Conservation (phyloP, 2,329 filamentous ascomycete genomes). For the Aspergillus novoparasiticus region DNA sequence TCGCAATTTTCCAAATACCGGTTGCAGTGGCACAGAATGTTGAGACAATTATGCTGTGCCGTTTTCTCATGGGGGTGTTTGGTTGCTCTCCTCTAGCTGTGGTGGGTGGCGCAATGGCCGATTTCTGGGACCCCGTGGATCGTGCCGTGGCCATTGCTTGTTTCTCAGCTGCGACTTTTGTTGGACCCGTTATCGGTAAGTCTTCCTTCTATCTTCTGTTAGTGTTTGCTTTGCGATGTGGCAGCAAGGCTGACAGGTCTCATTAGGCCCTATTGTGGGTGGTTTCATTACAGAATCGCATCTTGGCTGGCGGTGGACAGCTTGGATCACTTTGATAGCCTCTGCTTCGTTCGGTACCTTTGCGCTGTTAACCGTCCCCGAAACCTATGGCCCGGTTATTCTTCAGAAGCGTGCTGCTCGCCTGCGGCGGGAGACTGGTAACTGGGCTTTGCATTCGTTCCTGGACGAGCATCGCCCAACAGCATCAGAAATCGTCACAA, state of each 20-base stretch:
- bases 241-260: neutral
- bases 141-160: slow-evolving; percentile 49
- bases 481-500: slow-evolving; percentile 41
- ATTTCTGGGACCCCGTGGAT: slow-evolving; percentile 53
- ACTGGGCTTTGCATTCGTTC: slow-evolving; percentile 49
- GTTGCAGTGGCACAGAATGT: slow-evolving; percentile 58
- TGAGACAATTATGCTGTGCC: slow-evolving; percentile 56
- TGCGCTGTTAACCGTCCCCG: slow-evolving; percentile 52
- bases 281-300: slow-evolving; percentile 52
- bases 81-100: slow-evolving; percentile 55
- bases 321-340: slow-evolving; percentile 58
- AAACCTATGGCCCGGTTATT: slow-evolving; percentile 55
- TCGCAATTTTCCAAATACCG: slow-evolving; percentile 58
- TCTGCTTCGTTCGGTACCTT: slow-evolving; percentile 45
- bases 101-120: slow-evolving; percentile 51
- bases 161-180: slow-evolving; percentile 52
- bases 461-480: slow-evolving; percentile 47
- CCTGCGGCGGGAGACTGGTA: slow-evolving; percentile 51
- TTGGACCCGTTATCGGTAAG: slow-evolving; percentile 49
- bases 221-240: neutral
- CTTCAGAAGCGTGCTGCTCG: slow-evolving; percentile 50
- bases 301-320: slow-evolving; percentile 61
- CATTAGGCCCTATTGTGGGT: slow-evolving; percentile 49
- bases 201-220: neutral
- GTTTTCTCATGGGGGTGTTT: slow-evolving; percentile 58